These are phyloP conservation scores for Lecanicillium sp. DNA, from an alignment of 2,329 filamentous ascomycete species.

Conservation along the genomic window DNA sequence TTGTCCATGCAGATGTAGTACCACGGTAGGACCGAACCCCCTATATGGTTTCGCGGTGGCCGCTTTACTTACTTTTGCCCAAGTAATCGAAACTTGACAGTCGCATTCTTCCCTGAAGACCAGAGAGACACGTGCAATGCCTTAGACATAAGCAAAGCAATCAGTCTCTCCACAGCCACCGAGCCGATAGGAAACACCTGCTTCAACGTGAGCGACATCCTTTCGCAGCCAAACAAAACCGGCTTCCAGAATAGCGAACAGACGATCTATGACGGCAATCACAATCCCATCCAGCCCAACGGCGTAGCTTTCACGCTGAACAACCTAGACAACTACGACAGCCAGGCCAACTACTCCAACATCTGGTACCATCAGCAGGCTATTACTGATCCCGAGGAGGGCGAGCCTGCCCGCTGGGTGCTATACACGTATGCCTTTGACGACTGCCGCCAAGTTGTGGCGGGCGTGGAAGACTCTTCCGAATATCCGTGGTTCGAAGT, in stretches of 20 bases:
- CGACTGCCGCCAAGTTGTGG: constrained; percentile 7
- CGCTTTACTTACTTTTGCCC: too few species aligned
- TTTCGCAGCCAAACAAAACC: constrained; percentile 10
- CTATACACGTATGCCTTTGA: constrained; percentile 10
- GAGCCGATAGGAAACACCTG: constrained; percentile 11
- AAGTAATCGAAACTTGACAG: constrained; percentile 10
- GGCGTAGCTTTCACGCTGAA: constrained; percentile 11
- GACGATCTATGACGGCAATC: constrained; percentile 1
- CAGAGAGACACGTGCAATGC: constrained; percentile 9
- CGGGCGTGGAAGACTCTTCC: not conserved
- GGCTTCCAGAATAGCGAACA: constrained; percentile 9
- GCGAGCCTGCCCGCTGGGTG: constrained; percentile 10
- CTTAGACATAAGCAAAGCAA: constrained; percentile 10
- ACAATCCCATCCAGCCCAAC: constrained; percentile 2
- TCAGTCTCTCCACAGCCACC: constrained; percentile 10
- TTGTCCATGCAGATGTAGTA: too few species aligned
- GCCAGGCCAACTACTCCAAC: constrained; percentile 11
- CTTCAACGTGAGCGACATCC: constrained; percentile 15
- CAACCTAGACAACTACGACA: constrained; percentile 9
- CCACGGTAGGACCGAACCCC: too few species aligned
- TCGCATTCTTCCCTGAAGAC: constrained; percentile 9
- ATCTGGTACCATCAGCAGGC: constrained; percentile 10
- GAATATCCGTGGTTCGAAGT: constrained; percentile 5
- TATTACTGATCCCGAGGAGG: constrained; percentile 1
- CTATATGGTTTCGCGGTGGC: too few species aligned